Conservation (phyloP, 371 early-diverging fungal species). For the Dichotomocladium elegans region DNA sequence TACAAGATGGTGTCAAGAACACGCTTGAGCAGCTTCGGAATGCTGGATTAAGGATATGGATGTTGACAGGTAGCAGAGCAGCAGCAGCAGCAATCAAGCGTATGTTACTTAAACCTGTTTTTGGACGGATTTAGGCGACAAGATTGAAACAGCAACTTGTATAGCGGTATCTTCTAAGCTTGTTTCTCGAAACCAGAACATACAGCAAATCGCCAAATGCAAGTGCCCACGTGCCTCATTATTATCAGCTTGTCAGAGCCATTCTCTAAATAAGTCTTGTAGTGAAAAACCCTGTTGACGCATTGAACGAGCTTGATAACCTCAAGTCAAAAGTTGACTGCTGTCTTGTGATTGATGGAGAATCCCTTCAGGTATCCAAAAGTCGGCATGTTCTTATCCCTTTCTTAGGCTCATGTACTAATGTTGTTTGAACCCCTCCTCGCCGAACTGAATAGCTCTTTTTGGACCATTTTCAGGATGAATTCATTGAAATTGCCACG, state of each 20-base stretch:
- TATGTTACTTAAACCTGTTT: too few relatives aligned
- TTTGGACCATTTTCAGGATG: conserved; percentile 71
- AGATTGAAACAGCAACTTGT: conserved; percentile 99
- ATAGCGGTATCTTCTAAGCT: conserved; percentile 94
- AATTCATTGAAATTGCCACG: conserved; percentile 83
- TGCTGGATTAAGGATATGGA: conserved; percentile 98
- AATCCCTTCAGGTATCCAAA: conserved; percentile 82
- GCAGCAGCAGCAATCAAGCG: too few relatives aligned
- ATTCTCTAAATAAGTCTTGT: too few relatives aligned
- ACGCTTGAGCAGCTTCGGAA: conserved; percentile 93
- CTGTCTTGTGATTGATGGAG: conserved; percentile 97
- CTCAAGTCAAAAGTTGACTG: conserved; percentile 63
- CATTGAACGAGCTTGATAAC: conserved; percentile 63
- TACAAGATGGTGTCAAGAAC: conserved; percentile 93
- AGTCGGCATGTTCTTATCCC: too few relatives aligned
- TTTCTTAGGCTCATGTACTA: too few relatives aligned
- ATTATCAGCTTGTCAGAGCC: too few relatives aligned
- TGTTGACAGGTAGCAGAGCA: conserved; percentile 78
- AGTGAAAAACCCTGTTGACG: conserved; percentile 58
- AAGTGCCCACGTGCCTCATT: conserved; percentile 18
- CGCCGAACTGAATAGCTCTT: too few relatives aligned
- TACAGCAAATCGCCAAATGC: conserved; percentile 74
- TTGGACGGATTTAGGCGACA: conserved; percentile 95
- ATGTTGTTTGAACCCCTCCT: too few relatives aligned
- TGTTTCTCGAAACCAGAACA: conserved; percentile 83